These are phyloP conservation scores for Typha latifolia DNA, from an alignment of 176 grass and related monocot genomes.

Conservation along the genomic window DNA sequence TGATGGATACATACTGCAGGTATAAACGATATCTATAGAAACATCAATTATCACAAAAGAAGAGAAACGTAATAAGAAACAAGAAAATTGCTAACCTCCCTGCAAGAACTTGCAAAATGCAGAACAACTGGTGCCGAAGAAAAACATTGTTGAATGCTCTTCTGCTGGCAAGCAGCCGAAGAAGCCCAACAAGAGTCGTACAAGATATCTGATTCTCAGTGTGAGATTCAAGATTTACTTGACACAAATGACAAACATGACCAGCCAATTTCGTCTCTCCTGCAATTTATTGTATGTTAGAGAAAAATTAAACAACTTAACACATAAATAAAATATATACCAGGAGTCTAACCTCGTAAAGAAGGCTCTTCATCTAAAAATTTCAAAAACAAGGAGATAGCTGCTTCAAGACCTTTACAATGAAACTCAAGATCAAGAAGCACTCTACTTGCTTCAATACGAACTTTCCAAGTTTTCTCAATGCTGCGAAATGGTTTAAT, in stretches of 20 bases:
- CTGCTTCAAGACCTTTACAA: slow-evolving; percentile 66
- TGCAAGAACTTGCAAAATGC: slow-evolving; percentile 88
- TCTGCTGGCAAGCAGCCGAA: slow-evolving; percentile 59
- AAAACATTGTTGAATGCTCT: slow-evolving; percentile 80
- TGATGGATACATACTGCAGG: neutral
- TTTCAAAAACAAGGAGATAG: slow-evolving; percentile 77
- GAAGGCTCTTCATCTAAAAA: slow-evolving; percentile 75
- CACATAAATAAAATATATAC: neutral
- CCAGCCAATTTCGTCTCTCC: slow-evolving; percentile 67
- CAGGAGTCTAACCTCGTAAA: slow-evolving; percentile 54
- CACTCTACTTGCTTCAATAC: slow-evolving; percentile 84
- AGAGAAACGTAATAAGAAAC: slow-evolving; percentile 19
- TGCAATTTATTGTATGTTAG: slow-evolving; percentile 30
- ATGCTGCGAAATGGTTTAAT: slow-evolving; percentile 68
- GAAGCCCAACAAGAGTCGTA: slow-evolving; percentile 52
- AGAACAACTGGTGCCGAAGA: slow-evolving; percentile 92
- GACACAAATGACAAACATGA: slow-evolving; percentile 77
- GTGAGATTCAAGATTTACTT: slow-evolving; percentile 44
- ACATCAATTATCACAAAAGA: slow-evolving; percentile 3
- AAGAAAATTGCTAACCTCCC: slow-evolving; percentile 62
- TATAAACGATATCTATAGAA: neutral
- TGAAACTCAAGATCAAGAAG: slow-evolving; percentile 86
- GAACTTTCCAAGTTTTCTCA: slow-evolving; percentile 77
- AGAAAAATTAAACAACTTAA: neutral
- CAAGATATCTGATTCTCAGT: slow-evolving; percentile 44